Conservation (phyloP, 345 rosid genomes). For the Rhizophora mangle region DNA sequence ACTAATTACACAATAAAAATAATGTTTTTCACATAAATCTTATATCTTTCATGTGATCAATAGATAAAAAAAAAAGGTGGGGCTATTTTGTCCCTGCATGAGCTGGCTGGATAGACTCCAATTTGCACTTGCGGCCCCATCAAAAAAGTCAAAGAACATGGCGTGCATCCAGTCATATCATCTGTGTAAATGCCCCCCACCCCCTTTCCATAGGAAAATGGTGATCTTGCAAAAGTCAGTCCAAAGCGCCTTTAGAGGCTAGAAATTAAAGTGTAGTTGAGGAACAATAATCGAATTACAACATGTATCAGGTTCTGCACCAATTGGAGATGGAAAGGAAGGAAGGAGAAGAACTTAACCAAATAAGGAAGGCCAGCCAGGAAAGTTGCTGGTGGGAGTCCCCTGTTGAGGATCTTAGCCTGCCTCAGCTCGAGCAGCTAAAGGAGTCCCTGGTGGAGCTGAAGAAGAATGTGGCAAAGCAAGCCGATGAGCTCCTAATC, state of each 20-base stretch:
- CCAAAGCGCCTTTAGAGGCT: neutral
- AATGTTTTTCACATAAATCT: too few species aligned
- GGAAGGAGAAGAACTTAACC: slow-evolving; percentile 6
- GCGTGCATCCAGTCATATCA: too few species aligned
- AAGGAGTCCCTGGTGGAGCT: slow-evolving; percentile 2
- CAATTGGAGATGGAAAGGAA: slow-evolving; percentile 20
- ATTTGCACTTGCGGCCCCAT: too few species aligned
- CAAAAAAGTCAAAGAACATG: too few species aligned
- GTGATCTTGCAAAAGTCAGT: too few species aligned
- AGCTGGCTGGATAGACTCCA: too few species aligned
- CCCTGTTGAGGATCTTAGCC: slow-evolving; percentile 9
- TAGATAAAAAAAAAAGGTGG: too few species aligned
- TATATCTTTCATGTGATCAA: too few species aligned
- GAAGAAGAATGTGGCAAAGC: slow-evolving; percentile 12
- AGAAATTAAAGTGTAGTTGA: neutral
- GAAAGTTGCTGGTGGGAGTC: slow-evolving; percentile 20
- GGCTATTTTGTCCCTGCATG: too few species aligned
- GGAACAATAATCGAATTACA: neutral
- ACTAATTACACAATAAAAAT: too few species aligned
- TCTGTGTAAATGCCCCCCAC: too few species aligned
- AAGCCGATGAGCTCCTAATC: slow-evolving; percentile 4
- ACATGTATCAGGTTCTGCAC: neutral
- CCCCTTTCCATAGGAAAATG: too few species aligned
- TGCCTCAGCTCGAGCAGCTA: slow-evolving; percentile 17
- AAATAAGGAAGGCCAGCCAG: slow-evolving; percentile 1